Conservation (phyloP, 805 yeast genomes). For the Sugiyamaella qingdaonensis region DNA sequence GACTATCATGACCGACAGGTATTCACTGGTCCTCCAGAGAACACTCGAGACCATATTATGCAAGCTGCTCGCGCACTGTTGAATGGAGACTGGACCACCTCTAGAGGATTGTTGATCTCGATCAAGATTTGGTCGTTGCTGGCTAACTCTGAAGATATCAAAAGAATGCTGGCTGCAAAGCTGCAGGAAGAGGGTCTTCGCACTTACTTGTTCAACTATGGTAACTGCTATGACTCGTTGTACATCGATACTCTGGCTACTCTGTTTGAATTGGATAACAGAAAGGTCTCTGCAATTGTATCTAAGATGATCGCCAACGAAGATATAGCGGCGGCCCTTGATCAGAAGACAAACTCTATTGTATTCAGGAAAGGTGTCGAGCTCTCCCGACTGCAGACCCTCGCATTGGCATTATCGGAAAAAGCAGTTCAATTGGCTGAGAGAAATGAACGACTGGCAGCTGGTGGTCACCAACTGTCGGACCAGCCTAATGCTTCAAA, state of each 20-base stretch:
- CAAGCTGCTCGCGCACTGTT: conserved; percentile 87
- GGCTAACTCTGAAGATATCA: conserved; percentile 62
- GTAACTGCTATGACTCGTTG: conserved; percentile 67
- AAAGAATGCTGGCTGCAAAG: conserved; percentile 63
- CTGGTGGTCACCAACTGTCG: conserved; percentile 57
- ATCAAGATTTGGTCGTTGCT: conserved; percentile 85
- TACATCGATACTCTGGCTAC: conserved; percentile 61
- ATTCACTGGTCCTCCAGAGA: conserved; percentile 97
- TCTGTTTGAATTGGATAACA: conserved; percentile 59
- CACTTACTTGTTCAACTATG: conserved; percentile 86
- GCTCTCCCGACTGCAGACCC: conserved; percentile 77
- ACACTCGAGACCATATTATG: conserved; percentile 87
- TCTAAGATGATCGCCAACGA: conserved; percentile 72
- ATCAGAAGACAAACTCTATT: conserved; percentile 58
- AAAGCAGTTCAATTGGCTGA: conserved; percentile 74
- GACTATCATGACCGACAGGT: conserved; percentile 92
- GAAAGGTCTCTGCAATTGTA: conserved; percentile 57
- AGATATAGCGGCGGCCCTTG: conserved; percentile 72
- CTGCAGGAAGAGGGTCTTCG: conserved; percentile 87
- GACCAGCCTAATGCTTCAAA: conserved; percentile 7
- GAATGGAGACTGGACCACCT: conserved; percentile 82
- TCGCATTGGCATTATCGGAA: conserved; percentile 80
- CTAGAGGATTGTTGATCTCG: conserved; percentile 64
- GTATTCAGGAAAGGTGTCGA: conserved; percentile 74
- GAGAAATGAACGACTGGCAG: conserved; percentile 77